Conservation (phyloP, 139 green algal genomes). For the Chlorella sp. region DNA sequence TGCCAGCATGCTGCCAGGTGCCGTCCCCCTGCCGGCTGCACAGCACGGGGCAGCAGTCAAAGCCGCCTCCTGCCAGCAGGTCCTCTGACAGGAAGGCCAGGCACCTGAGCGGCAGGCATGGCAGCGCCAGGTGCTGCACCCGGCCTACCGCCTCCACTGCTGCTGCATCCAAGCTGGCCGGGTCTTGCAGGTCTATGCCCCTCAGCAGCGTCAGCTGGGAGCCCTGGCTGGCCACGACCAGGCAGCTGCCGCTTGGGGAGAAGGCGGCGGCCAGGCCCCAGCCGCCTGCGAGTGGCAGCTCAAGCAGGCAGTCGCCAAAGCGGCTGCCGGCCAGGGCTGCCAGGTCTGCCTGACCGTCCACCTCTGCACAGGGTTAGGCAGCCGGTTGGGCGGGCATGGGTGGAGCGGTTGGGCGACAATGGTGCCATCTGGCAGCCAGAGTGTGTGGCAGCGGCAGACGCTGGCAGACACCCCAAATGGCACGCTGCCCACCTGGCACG, state of each 20-base stretch:
- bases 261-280: slow-evolving; percentile 20
- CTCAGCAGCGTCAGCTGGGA: slow-evolving; percentile 10
- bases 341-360: background rate
- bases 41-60: slow-evolving; percentile 23
- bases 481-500: slow-evolving; percentile 1
- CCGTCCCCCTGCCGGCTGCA: slow-evolving; percentile 14
- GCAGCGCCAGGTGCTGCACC: slow-evolving; percentile 10
- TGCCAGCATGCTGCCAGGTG: background rate
- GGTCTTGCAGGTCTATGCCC: background rate
- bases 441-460: no score
- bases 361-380: background rate
- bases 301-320: slow-evolving; percentile 16
- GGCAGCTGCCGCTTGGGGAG: background rate
- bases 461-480: background rate
- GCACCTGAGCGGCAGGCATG: slow-evolving; percentile 12
- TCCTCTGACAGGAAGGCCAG: slow-evolving; percentile 28
- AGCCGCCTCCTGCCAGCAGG: slow-evolving; percentile 29
- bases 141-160: background rate
- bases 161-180: background rate
- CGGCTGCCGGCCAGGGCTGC: slow-evolving; percentile 4
- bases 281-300: background rate
- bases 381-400: background rate
- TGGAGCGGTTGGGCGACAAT: no score
- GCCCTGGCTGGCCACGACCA: slow-evolving; percentile 23
- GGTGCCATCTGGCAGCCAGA: no score